Evolutionary conservation across 306 rosid genomes (phyloP).

Genomic region (Gastrolobium bilobum): DNA sequence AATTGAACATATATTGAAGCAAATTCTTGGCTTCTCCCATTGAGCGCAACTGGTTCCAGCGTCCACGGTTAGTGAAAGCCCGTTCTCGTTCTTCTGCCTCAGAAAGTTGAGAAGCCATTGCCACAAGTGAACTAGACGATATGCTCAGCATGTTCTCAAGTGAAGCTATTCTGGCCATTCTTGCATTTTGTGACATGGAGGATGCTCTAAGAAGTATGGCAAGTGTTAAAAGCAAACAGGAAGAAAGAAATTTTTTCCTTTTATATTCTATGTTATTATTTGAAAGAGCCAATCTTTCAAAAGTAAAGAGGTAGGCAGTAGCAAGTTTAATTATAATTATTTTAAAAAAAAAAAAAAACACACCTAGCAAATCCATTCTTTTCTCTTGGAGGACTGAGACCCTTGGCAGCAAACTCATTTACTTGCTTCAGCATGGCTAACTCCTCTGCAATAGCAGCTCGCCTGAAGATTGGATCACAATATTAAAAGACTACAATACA

Average conservation of each 20-base stretch:
- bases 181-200: conserved; percentile 91
- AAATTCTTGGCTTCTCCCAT: conserved; percentile 95
- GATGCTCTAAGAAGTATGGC: conserved; percentile 70
- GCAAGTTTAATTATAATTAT: conserved; percentile 31
- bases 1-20: conserved; percentile 93
- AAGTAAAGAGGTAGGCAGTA: not conserved
- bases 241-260: conserved; percentile 40
- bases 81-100: conserved; percentile 99
- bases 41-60: conserved; percentile 97
- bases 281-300: conserved; percentile 22
- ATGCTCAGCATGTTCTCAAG: conserved; percentile 94
- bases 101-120: conserved; percentile 99
- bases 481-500: conserved; percentile 30
- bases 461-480: conserved; percentile 62
- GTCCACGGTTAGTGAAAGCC: conserved; percentile 87
- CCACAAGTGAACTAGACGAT: conserved; percentile 94
- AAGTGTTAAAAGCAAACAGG: conserved; percentile 46
- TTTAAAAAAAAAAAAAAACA: conserved; percentile 1
- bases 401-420: conserved; percentile 80
- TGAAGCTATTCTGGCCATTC: conserved; percentile 91
- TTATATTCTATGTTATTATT: conserved; percentile 25
- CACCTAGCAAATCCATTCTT: conserved; percentile 91
- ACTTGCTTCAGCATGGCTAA: conserved; percentile 88
- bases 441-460: conserved; percentile 96
- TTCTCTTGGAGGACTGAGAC: conserved; percentile 94